These are phyloP conservation scores for Tulasnella sp. DNA, from an alignment of 768 basidiomycete genomes.

Conservation along the genomic window DNA sequence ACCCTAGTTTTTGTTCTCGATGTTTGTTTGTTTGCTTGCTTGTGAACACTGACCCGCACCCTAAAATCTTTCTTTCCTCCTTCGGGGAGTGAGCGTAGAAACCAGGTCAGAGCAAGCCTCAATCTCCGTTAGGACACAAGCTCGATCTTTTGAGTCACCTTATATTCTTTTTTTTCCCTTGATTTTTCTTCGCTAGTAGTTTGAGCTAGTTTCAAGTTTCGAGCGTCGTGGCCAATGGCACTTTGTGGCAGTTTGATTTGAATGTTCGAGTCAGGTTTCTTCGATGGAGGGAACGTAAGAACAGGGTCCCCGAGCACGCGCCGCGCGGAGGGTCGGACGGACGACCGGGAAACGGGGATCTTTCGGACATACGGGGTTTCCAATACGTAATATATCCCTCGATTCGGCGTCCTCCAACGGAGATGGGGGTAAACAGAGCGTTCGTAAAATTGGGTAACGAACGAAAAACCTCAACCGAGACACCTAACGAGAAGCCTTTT, in stretches of 20 bases:
- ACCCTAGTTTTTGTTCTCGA: too few species aligned
- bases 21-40: too few species aligned
- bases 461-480: neutral
- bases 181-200: neutral
- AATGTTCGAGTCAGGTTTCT: neutral
- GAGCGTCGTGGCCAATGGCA: too few species aligned
- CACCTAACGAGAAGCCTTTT: neutral
- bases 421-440: neutral
- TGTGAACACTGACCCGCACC: neutral
- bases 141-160: neutral
- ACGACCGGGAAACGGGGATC: neutral
- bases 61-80: neutral
- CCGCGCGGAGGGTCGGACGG: neutral
- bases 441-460: neutral
- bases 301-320: neutral
- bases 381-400: neutral
- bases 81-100: neutral
- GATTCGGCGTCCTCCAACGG: neutral
- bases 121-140: slow-evolving; percentile 9
- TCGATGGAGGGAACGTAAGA: too few species aligned
- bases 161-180: neutral
- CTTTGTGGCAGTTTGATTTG: too few species aligned
- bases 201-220: too few species aligned
- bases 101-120: neutral
- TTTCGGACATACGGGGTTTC: neutral